A percentile compares a stretch with the other conserved stretches of the same genome.
Conservation (phyloP, 2,329 filamentous ascomycete species). For the Fusarium caatingaense region DNA sequence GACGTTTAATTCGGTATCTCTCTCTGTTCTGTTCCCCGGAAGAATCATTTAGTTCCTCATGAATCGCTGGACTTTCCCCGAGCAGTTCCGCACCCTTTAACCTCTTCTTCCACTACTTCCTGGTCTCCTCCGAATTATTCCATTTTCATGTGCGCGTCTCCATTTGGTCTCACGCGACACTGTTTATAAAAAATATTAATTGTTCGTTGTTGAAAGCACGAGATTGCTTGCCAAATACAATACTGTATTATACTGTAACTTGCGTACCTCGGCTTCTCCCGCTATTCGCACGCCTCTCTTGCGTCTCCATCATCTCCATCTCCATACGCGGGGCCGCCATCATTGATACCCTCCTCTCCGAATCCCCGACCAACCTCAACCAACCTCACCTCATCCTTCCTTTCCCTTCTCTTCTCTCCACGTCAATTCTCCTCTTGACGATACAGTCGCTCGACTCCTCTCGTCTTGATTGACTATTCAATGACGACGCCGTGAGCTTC, state of each 20-base stretch:
- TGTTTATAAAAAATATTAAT: slow-evolving; percentile 5
- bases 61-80: slow-evolving; percentile 25
- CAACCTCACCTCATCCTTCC: slow-evolving; percentile 22
- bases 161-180: slow-evolving; percentile 25
- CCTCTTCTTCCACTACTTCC: slow-evolving; percentile 21
- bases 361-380: slow-evolving; percentile 25
- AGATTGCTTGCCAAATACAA: slow-evolving; percentile 14
- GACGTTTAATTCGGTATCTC: slow-evolving; percentile 30
- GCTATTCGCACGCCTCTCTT: slow-evolving; percentile 37
- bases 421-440: slow-evolving; percentile 29
- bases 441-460: slow-evolving; percentile 24
- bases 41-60: slow-evolving; percentile 34
- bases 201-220: slow-evolving; percentile 8
- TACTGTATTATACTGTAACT: slow-evolving; percentile 14
- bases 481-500: slow-evolving; percentile 47
- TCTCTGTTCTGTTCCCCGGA: slow-evolving; percentile 2
- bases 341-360: slow-evolving; percentile 27
- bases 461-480: slow-evolving; percentile 33
- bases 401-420: background rate
- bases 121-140: slow-evolving; percentile 23
- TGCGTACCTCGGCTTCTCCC: slow-evolving; percentile 45
- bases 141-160: slow-evolving; percentile 30
- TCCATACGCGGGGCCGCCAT: slow-evolving; percentile 43
- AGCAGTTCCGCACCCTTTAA: slow-evolving; percentile 40
- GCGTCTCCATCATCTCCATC: slow-evolving; percentile 3